Conservation (phyloP, 2,329 filamentous ascomycete species). For the Aspergillus sp. region DNA sequence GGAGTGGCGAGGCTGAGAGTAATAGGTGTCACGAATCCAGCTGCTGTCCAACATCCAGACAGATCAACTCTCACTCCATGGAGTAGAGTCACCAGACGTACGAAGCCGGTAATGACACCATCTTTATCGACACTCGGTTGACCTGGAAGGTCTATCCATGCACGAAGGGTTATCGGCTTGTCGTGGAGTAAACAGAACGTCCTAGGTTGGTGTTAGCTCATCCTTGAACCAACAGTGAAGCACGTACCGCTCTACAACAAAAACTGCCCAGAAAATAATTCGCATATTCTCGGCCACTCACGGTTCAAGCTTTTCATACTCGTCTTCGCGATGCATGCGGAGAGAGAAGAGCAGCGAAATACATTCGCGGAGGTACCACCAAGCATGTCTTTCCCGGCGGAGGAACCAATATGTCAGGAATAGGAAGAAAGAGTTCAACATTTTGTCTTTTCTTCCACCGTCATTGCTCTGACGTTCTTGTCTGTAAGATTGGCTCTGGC, state of each 20-base stretch:
- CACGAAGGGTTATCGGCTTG: conserved; percentile 1
- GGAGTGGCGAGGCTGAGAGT: background rate
- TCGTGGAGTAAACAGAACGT: conserved; percentile 7
- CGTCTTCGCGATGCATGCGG: background rate
- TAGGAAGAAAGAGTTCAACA: background rate
- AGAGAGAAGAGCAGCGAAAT: background rate
- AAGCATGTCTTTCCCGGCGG: background rate
- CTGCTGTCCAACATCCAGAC: conserved; percentile 2
- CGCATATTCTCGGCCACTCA: background rate
- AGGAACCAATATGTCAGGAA: conserved; percentile 5
- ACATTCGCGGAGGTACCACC: conserved; percentile 5
- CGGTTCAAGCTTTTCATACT: background rate
- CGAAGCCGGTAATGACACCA: background rate
- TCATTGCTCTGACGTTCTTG: background rate
- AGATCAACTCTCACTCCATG: background rate
- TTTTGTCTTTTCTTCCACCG: background rate
- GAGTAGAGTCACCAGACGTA: background rate
- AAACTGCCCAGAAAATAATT: background rate
- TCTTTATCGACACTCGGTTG: background rate
- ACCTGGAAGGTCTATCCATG: background rate
- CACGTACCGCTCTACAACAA: conserved; percentile 3
- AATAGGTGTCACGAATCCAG: conserved; percentile 5
- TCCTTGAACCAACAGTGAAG: background rate
- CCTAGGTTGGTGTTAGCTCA: background rate
- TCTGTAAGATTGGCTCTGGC: background rate